Conservation (phyloP, 2,329 filamentous ascomycete genomes). For the Aspergillus fructus region DNA sequence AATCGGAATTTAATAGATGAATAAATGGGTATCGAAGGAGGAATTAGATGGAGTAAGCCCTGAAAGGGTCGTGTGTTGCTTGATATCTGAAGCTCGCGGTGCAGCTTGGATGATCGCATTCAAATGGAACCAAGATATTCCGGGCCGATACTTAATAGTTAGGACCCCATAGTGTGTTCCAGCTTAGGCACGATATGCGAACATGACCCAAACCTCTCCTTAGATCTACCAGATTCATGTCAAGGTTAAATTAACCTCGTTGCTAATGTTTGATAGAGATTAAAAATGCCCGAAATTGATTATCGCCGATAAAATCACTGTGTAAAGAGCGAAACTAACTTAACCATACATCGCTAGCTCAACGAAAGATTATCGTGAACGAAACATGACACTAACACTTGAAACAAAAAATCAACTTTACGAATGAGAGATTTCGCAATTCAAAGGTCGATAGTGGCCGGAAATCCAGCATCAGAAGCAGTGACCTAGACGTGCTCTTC, state of each 20-base stretch:
- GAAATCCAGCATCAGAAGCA: not conserved
- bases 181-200: not conserved
- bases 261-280: not conserved
- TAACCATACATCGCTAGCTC: not conserved
- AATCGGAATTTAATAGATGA: not conserved
- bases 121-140: constrained; percentile 9
- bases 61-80: not conserved
- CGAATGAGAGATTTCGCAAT: not conserved
- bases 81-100: not conserved
- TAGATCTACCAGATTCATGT: not conserved
- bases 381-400: not conserved
- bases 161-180: not conserved
- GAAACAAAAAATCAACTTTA: not conserved
- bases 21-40: not conserved
- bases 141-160: not conserved
- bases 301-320: not conserved
- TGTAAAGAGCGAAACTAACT: not conserved
- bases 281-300: not conserved
- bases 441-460: not conserved
- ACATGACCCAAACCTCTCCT: not conserved
- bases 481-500: constrained; percentile 40
- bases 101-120: constrained; percentile 4
- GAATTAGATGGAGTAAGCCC: not conserved
- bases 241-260: not conserved
- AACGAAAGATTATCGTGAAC: not conserved